A percentile compares a stretch with the other conserved stretches of the same genome.
Evolutionary conservation across 148 eudicot genomes (phyloP).

Genomic region (Rhododendron griersonianum): DNA sequence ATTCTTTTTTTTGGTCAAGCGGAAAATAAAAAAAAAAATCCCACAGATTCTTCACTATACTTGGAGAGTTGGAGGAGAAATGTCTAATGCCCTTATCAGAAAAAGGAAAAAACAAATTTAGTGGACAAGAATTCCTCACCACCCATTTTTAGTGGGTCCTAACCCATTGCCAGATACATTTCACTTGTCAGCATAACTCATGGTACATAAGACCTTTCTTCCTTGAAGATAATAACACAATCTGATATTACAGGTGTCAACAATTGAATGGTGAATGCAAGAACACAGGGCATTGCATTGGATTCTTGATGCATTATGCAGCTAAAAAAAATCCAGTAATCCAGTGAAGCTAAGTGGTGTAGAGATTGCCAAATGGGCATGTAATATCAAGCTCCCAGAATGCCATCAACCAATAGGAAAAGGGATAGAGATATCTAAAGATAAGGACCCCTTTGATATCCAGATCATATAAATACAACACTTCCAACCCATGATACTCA

Average conservation of each 20-base stretch:
- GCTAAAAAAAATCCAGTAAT: neutral
- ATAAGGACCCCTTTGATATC: neutral
- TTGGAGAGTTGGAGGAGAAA: neutral
- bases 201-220: neutral
- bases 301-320: neutral
- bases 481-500: neutral
- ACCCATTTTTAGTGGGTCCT: constrained; percentile 1
- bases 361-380: constrained; percentile 11
- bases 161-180: neutral
- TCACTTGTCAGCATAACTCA: neutral
- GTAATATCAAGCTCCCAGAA: neutral
- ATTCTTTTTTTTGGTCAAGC: neutral
- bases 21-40: neutral
- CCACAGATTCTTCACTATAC: neutral
- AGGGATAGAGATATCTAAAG: neutral
- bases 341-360: neutral
- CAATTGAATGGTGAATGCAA: neutral
- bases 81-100: neutral
- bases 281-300: neutral
- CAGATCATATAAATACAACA: neutral
- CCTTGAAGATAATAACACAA: neutral
- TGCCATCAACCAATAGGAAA: constrained; percentile 8
- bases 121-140: neutral
- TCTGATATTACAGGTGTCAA: neutral
- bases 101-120: too few species aligned